phyloP scores from a whole-genome alignment of 164 flowering plant species.

The Umbellularia californica region DNA sequence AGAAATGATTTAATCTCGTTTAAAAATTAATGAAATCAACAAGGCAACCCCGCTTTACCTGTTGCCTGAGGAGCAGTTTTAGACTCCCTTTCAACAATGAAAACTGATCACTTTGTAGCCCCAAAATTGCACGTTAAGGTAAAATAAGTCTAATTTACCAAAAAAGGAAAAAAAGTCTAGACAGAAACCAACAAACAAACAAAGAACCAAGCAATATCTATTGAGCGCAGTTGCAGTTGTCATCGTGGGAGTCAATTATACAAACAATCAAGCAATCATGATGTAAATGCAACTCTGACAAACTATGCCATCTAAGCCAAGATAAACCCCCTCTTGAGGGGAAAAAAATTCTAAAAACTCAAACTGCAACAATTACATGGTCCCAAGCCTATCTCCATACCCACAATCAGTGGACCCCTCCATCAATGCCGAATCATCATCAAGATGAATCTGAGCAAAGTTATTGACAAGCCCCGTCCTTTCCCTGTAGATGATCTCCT shows the following conservation, averaged over 20 bases:
- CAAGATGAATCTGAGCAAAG: constrained; percentile 45
- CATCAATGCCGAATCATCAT: constrained; percentile 20
- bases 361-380: constrained; percentile 15
- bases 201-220: not conserved
- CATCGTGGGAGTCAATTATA: not conserved
- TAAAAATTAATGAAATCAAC: no score
- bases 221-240: not conserved
- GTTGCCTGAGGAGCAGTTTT: no score
- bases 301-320: not conserved
- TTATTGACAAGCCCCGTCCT: constrained; percentile 34
- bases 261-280: not conserved
- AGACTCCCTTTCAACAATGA: no score
- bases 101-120: not conserved
- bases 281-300: no score
- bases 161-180: not conserved
- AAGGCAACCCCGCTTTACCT: no score
- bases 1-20: no score
- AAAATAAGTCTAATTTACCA: no score
- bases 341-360: no score
- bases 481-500: constrained; percentile 36
- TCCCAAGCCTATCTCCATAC: constrained; percentile 30
- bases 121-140: not conserved
- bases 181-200: not conserved
- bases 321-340: not conserved
- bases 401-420: constrained; percentile 21